Evolutionary conservation across 169 alveolate species (phyloP).

Genomic region (Plasmodium yoelii): DNA sequence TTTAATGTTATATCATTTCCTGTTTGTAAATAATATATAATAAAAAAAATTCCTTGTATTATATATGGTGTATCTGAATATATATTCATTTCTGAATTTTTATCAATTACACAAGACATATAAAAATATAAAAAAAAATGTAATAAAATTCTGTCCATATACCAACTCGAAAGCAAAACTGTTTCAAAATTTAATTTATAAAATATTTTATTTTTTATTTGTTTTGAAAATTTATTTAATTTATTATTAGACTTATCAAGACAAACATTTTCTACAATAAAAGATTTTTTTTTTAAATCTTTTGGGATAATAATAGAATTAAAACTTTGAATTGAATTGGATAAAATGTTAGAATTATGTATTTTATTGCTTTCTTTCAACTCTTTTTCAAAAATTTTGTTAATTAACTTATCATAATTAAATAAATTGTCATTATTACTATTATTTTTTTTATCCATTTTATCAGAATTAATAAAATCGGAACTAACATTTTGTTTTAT

Average conservation of each 20-base stretch:
- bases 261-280: neutral
- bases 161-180: constrained; percentile 67
- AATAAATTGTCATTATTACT: neutral
- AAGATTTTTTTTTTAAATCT: neutral
- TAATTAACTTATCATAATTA: neutral
- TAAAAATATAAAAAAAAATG: constrained; percentile 70
- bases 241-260: neutral
- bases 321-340: no score
- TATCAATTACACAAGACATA: constrained; percentile 52
- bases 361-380: neutral
- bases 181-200: constrained; percentile 75
- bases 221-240: constrained; percentile 17
- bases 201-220: constrained; percentile 26
- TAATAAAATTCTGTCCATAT: constrained; percentile 43
- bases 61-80: constrained; percentile 62
- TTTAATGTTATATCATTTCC: constrained; percentile 74
- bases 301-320: neutral
- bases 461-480: neutral
- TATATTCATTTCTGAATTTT: constrained; percentile 19
- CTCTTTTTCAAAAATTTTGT: neutral
- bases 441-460: neutral
- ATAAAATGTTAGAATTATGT: neutral
- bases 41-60: constrained; percentile 58
- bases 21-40: constrained; percentile 43
- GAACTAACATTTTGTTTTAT: no score